A percentile compares a stretch with the other conserved stretches of the same genome.
phyloP scores from a whole-genome alignment of 2,329 filamentous ascomycete genomes.

The Berkeleyomyces rouxiae region DNA sequence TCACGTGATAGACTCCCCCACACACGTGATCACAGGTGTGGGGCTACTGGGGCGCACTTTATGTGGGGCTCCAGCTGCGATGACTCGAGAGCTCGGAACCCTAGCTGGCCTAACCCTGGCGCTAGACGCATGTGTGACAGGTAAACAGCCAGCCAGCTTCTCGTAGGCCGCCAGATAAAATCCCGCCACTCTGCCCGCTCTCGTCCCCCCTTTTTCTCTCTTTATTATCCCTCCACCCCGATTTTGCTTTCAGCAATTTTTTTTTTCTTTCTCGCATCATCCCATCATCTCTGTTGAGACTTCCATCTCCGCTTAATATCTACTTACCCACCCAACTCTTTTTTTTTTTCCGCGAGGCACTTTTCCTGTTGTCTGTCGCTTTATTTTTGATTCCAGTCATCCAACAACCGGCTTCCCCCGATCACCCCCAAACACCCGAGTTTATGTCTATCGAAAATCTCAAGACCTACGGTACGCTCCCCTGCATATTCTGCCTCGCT shows the following conservation, averaged over 20 bases:
- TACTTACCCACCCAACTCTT: neutral
- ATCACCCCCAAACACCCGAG: conserved; percentile 51
- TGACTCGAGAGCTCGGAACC: neutral
- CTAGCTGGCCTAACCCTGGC: neutral
- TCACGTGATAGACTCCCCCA: too few relatives aligned
- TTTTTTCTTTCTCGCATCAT: conserved; percentile 4
- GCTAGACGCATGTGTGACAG: neutral
- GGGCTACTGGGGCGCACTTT: too few relatives aligned
- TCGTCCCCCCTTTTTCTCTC: conserved; percentile 6
- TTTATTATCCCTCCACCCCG: conserved; percentile 17
- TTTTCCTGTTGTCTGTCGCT: conserved; percentile 34
- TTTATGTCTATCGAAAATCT: conserved; percentile 99
- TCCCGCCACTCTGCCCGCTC: conserved; percentile 7
- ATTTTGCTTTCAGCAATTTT: conserved; percentile 15
- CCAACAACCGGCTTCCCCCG: conserved; percentile 36
- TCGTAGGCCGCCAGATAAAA: neutral
- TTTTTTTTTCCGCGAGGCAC: conserved; percentile 28
- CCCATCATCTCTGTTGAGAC: neutral
- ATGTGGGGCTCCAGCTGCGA: too few relatives aligned
- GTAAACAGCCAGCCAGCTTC: neutral
- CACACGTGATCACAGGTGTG: neutral
- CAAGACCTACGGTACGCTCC: conserved; percentile 69
- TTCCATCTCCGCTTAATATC: neutral
- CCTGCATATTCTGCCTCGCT: neutral
- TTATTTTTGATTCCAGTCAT: conserved; percentile 22